A percentile compares a stretch with the other conserved stretches of the same genome.
These are phyloP conservation scores for Xanthoceras sorbifolium DNA, from an alignment of 345 rosid genomes.

Conservation along the genomic window DNA sequence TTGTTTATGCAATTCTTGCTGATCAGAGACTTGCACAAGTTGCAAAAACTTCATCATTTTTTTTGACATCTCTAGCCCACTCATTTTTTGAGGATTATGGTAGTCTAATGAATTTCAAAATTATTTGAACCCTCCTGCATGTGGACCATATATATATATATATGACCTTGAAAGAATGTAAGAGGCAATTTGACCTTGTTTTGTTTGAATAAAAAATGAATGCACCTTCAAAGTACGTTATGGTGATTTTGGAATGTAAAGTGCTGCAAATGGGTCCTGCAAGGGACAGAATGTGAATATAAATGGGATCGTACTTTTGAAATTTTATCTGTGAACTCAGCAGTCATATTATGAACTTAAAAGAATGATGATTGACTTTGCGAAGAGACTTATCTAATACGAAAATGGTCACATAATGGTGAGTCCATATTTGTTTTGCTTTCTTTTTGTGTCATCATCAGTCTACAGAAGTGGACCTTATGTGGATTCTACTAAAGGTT, in stretches of 20 bases:
- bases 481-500: conserved; percentile 8
- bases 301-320: neutral
- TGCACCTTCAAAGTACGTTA: neutral
- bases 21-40: too few relatives aligned
- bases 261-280: neutral
- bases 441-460: neutral
- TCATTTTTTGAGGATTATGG: too few relatives aligned
- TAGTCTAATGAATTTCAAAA: too few relatives aligned
- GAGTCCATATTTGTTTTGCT: neutral
- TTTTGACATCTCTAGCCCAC: too few relatives aligned
- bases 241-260: neutral
- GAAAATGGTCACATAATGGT: neutral
- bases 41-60: too few relatives aligned
- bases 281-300: neutral
- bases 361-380: neutral
- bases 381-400: neutral
- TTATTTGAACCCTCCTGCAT: neutral
- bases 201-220: neutral
- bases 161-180: neutral
- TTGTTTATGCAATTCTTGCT: neutral
- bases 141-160: too few relatives aligned
- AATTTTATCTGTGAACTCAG: neutral
- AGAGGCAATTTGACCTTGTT: neutral
- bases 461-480: neutral
- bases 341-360: neutral